Conservation (phyloP, 148 eudicot species). For the Silene uniflora region DNA sequence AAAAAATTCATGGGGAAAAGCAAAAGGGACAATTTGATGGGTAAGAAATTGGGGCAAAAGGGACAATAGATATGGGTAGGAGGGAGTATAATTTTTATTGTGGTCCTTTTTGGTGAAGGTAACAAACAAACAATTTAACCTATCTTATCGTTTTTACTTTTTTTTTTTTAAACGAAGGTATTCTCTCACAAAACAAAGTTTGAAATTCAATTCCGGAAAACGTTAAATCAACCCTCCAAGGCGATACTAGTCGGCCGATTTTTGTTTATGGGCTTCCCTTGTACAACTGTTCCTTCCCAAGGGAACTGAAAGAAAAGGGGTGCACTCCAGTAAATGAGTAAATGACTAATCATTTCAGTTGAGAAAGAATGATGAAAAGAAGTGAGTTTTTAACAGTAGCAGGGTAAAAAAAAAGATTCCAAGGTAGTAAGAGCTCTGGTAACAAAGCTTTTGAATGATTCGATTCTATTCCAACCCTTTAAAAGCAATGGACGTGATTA, state of each 20-base stretch:
- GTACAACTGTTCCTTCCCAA: slow-evolving; percentile 32
- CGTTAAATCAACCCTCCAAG: no score
- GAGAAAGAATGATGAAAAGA: slow-evolving; percentile 40
- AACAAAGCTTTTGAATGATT: slow-evolving; percentile 42
- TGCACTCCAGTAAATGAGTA: slow-evolving; percentile 34
- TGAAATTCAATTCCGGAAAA: no score
- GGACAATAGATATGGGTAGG: no score
- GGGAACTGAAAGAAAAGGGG: slow-evolving; percentile 33
- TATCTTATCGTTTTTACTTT: background rate
- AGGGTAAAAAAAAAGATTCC: slow-evolving; percentile 36
- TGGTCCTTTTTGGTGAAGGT: background rate
- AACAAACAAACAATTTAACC: background rate
- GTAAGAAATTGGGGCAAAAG: no score
- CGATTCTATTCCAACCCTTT: slow-evolving; percentile 31
- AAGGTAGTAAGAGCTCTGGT: slow-evolving; percentile 19
- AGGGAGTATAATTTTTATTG: background rate
- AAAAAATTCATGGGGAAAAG: no score
- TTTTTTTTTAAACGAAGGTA: background rate
- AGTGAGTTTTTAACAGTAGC: slow-evolving; percentile 31
- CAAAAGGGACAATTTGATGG: no score
- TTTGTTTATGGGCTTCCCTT: slow-evolving; percentile 1
- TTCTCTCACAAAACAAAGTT: no score
- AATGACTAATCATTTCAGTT: slow-evolving; percentile 43
- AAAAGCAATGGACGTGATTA: slow-evolving; percentile 38
- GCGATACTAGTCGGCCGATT: no score